These are phyloP conservation scores for Cercis canadensis DNA, from an alignment of 306 rosid genomes.

Conservation along the genomic window DNA sequence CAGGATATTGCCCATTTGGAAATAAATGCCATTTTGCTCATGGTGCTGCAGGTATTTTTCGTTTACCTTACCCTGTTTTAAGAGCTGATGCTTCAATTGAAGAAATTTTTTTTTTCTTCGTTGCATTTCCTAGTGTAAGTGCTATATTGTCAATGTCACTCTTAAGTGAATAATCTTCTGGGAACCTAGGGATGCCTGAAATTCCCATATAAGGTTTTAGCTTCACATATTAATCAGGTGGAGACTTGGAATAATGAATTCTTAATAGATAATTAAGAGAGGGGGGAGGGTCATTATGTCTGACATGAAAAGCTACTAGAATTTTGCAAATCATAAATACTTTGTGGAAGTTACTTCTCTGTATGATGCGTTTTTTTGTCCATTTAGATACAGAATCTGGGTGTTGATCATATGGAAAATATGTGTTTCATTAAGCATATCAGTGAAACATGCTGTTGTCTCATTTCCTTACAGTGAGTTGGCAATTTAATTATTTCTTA, in stretches of 20 bases:
- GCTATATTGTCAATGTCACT: neutral
- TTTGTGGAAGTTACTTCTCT: neutral
- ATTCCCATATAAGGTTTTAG: neutral
- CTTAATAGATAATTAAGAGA: neutral
- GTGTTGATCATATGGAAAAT: neutral
- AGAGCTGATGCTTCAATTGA: too few species aligned
- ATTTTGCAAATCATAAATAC: constrained; percentile 6
- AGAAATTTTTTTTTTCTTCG: too few species aligned
- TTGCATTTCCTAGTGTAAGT: too few species aligned
- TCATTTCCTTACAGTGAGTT: neutral
- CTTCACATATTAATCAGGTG: neutral
- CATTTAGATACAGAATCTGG: neutral
- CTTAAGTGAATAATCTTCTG: neutral
- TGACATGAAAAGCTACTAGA: constrained; percentile 9
- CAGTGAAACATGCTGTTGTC: neutral
- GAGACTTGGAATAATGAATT: neutral
- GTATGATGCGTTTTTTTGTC: neutral
- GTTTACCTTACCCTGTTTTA: too few species aligned
- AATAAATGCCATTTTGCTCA: constrained; percentile 99
- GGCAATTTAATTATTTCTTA: neutral
- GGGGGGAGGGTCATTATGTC: neutral
- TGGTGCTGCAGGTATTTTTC: constrained; percentile 81
- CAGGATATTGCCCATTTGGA: constrained; percentile 99
- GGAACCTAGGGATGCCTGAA: neutral
- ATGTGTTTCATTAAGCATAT: neutral